Base-by-base conservation (phyloP, 768 basidiomycete genomes). In the Ramaria sp. region DNA sequence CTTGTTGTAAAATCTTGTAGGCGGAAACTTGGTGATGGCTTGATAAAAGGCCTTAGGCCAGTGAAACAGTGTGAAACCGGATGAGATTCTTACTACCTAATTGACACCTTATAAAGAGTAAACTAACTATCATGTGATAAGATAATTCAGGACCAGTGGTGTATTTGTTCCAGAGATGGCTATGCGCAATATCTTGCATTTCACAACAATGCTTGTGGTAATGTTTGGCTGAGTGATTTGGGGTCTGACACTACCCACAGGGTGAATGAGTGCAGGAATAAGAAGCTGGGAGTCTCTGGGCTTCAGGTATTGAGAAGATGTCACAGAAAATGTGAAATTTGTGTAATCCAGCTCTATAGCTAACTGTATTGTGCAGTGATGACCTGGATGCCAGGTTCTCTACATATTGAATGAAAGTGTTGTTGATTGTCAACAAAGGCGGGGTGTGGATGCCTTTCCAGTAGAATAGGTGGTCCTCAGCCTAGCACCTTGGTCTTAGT, bases 391-490 rank as follows among this genome's bases (percentile, higher is more conserved):
- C 68, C 12, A 57, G 4, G 2, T 24, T n/a, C 0, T 59, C 60
- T 0, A 70, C 51, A n/a, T 22, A 33, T 1, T n/a, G 10, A 11
- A 69, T 55, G 17, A 66, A 37, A 0, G 69, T 67, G 41, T 62
- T 7, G 12, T 62, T 37, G 9, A 72, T 57, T 2, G 60, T 61
- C 0, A 59, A 42, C 0, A 60, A 51, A 1, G 68, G 68, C 0
- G 72, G 65, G 58, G n/a, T 49, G 55, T 70, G 67, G 0, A 72
- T 63, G 0, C 73, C 73, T 22, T 49, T 62, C 73, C 73, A 75
- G 9, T 12, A 11, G 58, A 67, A 64, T 33, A 69, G 61, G 5
- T 63, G 57, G 41, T 69, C 61, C 10, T 55, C 53, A 6, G 68
- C 68, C 12, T 24, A 34, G 52, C 68, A 67, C 22, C 41, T 43